Evolutionary conservation across 2,329 filamentous ascomycete genomes (phyloP), one percentile per base, ranked within the genome.

Genomic region (Venturia effusa): DNA sequence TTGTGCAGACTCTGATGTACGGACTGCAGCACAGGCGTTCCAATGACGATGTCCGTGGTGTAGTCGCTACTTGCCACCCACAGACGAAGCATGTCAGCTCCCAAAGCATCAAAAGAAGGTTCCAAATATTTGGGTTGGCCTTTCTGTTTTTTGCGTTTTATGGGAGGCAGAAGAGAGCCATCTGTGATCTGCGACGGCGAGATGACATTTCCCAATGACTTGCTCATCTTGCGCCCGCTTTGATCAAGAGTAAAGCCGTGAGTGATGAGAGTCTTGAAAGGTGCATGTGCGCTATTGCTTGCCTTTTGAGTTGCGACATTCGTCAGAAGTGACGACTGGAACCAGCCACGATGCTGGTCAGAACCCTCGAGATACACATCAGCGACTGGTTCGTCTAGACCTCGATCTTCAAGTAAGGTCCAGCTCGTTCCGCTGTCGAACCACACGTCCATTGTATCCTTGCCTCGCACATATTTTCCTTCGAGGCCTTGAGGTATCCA

Each of bases 391-490:
- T 72, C 67, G 34, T 74, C 71, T 7, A 11, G 22, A 15, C 65
- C 66, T 40, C 66, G 69, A 39, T 68, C 72, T 10, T 69, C 71
- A 32, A 74, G 74, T 3, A 75, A 66, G 1, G 83, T 88, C 94
- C 94, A 99, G 71, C 91, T 96, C 61, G 89, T 96, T 6, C 94
- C 94, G 68, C 94, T 97, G 74, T 99, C 94, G 69, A 99, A 99
- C 94, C 94, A 99, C 11, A 99, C 94, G 74, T 99, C 94, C 94
- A 99, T 99, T 0, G 94, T 99, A 71, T 99, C 94, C 54, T 81
- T 89, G 17, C 93, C 93, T 67, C 94, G 88, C 59, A 83, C 80
- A 71, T 88, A 94, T 5, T 77, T 74, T 4, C 80, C 77, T 39
- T 74, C 73, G 1, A 96, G 78, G 11, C 83, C 82, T 6, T 83